Conservation (phyloP, 176 grass and related monocot genomes). For the bread wheat (Triticum aestivum) region DNA sequence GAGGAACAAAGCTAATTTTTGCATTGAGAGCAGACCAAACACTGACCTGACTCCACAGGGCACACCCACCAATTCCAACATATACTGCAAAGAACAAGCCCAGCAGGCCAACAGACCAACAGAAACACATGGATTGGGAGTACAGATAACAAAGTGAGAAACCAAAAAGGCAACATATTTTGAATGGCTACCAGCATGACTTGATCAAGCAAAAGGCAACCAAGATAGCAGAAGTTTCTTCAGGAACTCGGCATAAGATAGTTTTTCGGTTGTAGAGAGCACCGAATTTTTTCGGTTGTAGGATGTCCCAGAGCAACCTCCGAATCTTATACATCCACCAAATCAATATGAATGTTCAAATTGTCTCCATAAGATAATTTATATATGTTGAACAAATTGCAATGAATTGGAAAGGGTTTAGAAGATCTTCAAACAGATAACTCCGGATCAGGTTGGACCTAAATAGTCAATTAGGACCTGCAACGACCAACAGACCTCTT, state of each 20-base stretch:
- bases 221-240: background rate
- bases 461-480: no score
- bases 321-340: background rate
- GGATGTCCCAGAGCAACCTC: background rate
- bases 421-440: background rate
- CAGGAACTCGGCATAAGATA: background rate
- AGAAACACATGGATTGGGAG: background rate
- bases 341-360: conserved; percentile 17
- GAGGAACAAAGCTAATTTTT: background rate
- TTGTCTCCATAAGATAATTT: background rate
- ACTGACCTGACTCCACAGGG: background rate
- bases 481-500: background rate
- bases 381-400: background rate
- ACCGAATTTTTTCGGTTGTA: background rate
- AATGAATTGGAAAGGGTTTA: background rate
- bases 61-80: no score
- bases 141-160: no score
- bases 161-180: no score
- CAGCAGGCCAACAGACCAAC: background rate
- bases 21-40: background rate
- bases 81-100: background rate
- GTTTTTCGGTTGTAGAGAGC: background rate
- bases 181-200: background rate
- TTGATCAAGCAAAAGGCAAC: background rate
- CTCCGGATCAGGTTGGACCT: background rate